phyloP scores from a whole-genome alignment of 495 filamentous ascomycete genomes.

The Mytilinidion resinicola region DNA sequence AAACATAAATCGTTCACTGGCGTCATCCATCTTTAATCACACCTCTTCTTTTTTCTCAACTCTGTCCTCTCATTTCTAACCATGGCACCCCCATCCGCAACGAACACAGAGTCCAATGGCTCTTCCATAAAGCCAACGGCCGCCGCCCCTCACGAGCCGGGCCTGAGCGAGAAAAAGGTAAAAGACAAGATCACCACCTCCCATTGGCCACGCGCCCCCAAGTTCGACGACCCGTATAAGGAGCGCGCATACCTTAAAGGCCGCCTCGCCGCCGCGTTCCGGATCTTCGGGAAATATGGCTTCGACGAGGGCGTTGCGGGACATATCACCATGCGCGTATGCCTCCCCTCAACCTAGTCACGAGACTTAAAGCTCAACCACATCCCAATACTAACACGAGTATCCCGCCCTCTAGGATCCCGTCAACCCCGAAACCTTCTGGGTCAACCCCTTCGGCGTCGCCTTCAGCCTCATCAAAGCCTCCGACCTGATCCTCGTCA shows the following conservation, averaged over 20 bases:
- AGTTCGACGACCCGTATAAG: slow-evolving; percentile 54
- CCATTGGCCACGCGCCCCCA: slow-evolving; percentile 44
- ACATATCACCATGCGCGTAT: slow-evolving; percentile 37
- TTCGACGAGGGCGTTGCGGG: slow-evolving; percentile 54
- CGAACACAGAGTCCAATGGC: neutral
- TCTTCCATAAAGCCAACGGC: neutral
- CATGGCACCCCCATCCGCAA: slow-evolving; percentile 11
- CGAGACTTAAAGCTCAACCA: neutral
- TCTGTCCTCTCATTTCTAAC: too few species aligned
- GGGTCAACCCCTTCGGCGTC: slow-evolving; percentile 76
- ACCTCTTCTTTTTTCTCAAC: too few species aligned
- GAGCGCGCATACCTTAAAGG: slow-evolving; percentile 63
- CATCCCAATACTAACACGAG: neutral
- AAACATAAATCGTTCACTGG: too few species aligned
- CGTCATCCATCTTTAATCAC: too few species aligned
- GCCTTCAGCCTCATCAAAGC: slow-evolving; percentile 63
- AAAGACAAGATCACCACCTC: slow-evolving; percentile 40
- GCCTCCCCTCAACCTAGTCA: neutral
- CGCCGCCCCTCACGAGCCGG: slow-evolving; percentile 3
- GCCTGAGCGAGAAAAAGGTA: slow-evolving; percentile 24
- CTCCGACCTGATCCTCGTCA: slow-evolving; percentile 66
- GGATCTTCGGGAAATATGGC: slow-evolving; percentile 63
- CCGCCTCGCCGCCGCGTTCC: slow-evolving; percentile 58
- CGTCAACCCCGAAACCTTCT: slow-evolving; percentile 61
- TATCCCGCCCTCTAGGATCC: slow-evolving; percentile 45